Evolutionary conservation across 2,329 filamentous ascomycete species (phyloP).

Genomic region (Zasmidium citrigriseum): DNA sequence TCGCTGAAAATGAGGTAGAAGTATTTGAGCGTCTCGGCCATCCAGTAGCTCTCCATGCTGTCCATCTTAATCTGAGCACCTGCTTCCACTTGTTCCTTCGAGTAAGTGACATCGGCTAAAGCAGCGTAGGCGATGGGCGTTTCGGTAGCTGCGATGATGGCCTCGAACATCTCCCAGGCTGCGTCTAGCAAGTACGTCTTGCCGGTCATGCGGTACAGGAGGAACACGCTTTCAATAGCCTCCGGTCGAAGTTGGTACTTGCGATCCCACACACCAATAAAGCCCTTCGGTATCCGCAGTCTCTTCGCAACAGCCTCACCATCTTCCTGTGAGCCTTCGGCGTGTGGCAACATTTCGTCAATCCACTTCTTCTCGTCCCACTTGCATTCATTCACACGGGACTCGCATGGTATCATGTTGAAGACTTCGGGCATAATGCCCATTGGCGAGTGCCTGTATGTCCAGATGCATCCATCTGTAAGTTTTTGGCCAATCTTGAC

Average conservation of each 20-base stretch:
- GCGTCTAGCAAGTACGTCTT: conserved; percentile 48
- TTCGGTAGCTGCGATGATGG: conserved; percentile 44
- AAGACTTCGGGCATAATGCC: conserved; percentile 65
- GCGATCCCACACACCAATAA: conserved; percentile 45
- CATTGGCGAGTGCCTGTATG: conserved; percentile 57
- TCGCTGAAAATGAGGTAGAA: conserved; percentile 51
- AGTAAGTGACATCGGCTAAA: conserved; percentile 43
- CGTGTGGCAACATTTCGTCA: conserved; percentile 36
- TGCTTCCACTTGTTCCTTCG: conserved; percentile 38
- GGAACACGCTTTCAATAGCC: conserved; percentile 63
- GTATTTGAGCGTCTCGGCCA: conserved; percentile 53
- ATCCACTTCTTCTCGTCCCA: conserved; percentile 59
- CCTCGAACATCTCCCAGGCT: conserved; percentile 54
- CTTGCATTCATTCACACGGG: conserved; percentile 43
- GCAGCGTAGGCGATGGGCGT: conserved; percentile 50
- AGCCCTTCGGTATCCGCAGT: conserved; percentile 45
- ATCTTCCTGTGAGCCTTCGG: conserved; percentile 26
- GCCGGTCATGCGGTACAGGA: conserved; percentile 62
- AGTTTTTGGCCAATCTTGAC: conserved; percentile 58
- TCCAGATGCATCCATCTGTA: conserved; percentile 64
- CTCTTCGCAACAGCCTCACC: conserved; percentile 38
- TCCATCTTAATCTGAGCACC: conserved; percentile 36
- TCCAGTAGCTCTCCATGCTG: conserved; percentile 53
- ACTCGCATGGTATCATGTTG: conserved; percentile 52
- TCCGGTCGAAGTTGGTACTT: conserved; percentile 55